Percentiles rank a stretch among this genome's conserved stretches.
Conservation (phyloP, 1,284 basidiomycete species). For the Apiotrichum akiyoshidainum region DNA sequence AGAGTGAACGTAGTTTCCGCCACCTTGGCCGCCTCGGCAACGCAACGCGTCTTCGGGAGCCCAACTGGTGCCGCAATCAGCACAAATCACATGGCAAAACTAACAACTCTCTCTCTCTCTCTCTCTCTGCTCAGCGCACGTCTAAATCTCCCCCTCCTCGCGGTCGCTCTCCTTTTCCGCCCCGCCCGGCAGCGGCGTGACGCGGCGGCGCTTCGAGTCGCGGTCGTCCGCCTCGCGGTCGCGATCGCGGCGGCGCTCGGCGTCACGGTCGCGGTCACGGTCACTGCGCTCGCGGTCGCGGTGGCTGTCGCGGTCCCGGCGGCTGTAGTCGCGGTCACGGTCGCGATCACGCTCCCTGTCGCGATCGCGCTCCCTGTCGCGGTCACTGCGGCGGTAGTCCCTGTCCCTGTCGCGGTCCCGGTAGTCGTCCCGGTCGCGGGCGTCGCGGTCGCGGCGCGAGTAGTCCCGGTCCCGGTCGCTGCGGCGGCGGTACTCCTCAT, state of each 20-base stretch:
- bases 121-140: too few species aligned
- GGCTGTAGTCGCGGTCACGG: slow-evolving; percentile 16
- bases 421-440: slow-evolving; percentile 51
- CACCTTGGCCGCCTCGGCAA: too few species aligned
- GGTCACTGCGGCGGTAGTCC: slow-evolving; percentile 10
- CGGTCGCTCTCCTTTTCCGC: slow-evolving; percentile 9
- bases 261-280: slow-evolving; percentile 10
- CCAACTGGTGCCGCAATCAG: too few species aligned
- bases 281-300: slow-evolving; percentile 3
- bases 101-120: too few species aligned
- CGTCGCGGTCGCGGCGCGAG: slow-evolving; percentile 8
- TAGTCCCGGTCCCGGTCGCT: slow-evolving; percentile 19
- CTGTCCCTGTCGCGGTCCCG: slow-evolving; percentile 23
- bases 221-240: slow-evolving; percentile 20
- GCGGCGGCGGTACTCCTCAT: slow-evolving; percentile 12
- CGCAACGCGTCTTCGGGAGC: too few species aligned
- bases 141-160: slow-evolving; percentile 25
- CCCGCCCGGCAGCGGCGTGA: slow-evolving; percentile 7
- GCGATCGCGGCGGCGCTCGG: slow-evolving; percentile 2
- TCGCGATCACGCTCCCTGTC: slow-evolving; percentile 28
- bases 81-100: neutral
- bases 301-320: slow-evolving; percentile 13
- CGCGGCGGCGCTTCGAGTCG: slow-evolving; percentile 24
- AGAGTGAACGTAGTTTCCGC: too few species aligned
- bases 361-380: slow-evolving; percentile 12